A percentile compares a stretch with the other conserved stretches of the same genome.
Conservation (phyloP, 441 rosid species). For the Eruca vesicaria region DNA sequence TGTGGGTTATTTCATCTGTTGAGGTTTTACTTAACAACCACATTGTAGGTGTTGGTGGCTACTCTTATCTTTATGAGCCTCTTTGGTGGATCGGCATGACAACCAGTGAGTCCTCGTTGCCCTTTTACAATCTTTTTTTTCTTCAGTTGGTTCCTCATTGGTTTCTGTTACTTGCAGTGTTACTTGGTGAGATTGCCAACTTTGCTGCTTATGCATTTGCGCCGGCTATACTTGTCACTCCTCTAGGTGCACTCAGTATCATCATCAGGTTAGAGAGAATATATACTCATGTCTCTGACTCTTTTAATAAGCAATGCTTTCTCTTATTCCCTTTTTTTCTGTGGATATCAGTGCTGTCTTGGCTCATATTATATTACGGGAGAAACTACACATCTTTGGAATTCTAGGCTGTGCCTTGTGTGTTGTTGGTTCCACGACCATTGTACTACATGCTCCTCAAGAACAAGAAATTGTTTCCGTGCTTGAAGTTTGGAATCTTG, state of each 20-base stretch:
- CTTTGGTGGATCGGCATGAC: conserved; percentile 87
- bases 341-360: conserved; percentile 54
- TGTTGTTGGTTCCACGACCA: conserved; percentile 70
- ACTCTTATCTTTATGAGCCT: conserved; percentile 72
- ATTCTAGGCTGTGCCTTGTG: conserved; percentile 69
- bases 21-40: not conserved
- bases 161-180: conserved; percentile 47
- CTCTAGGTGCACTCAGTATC: conserved; percentile 72
- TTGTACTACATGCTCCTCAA: conserved; percentile 73
- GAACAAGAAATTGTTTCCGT: conserved; percentile 65
- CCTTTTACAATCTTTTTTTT: not conserved
- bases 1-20: not conserved
- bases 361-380: conserved; percentile 60
- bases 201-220: conserved; percentile 80
- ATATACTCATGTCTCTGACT: not conserved
- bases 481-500: conserved; percentile 70
- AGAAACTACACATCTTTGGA: conserved; percentile 61
- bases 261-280: conserved; percentile 48
- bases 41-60: conserved; percentile 66
- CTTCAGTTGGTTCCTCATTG: not conserved
- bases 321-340: conserved; percentile 17
- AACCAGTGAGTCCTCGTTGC: conserved; percentile 51
- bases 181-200: conserved; percentile 72
- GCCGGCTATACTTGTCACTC: conserved; percentile 68
- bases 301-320: not conserved